These are phyloP conservation scores for Fragaria vesca DNA, from an alignment of 306 rosid species.

Conservation along the genomic window DNA sequence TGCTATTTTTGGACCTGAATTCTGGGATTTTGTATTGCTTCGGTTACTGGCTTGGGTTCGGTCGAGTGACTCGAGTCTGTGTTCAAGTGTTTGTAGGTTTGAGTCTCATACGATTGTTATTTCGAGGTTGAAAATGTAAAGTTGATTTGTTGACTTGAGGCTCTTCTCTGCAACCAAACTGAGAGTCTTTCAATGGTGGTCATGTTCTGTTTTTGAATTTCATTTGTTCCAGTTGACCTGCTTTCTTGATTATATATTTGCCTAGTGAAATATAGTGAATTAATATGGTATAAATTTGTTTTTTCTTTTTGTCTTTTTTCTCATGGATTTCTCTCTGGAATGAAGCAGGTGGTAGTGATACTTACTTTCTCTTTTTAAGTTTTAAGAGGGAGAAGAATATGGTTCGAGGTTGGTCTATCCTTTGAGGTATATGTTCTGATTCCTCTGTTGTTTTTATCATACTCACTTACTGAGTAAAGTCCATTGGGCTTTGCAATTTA, in stretches of 20 bases:
- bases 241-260: no score
- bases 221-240: not conserved
- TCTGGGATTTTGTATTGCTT: no score
- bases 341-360: not conserved
- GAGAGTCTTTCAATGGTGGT: not conserved
- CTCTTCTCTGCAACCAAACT: not conserved
- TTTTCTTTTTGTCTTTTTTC: no score
- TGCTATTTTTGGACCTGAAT: not conserved
- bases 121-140: not conserved
- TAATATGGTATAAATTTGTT: no score
- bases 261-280: no score
- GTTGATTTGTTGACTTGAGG: not conserved
- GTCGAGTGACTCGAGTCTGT: no score
- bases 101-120: no score
- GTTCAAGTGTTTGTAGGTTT: not conserved
- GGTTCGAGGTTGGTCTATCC: not conserved
- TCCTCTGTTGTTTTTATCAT: not conserved
- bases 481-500: no score
- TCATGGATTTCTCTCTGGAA: not conserved
- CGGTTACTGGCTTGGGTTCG: not conserved
- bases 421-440: not conserved
- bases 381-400: not conserved
- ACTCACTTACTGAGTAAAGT: no score
- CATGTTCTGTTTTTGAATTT: not conserved
- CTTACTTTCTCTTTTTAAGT: not conserved